Evolutionary conservation across 805 yeast species (phyloP), one percentile per base, ranked within the genome.

Genomic region (Barnettozyma sp.): DNA sequence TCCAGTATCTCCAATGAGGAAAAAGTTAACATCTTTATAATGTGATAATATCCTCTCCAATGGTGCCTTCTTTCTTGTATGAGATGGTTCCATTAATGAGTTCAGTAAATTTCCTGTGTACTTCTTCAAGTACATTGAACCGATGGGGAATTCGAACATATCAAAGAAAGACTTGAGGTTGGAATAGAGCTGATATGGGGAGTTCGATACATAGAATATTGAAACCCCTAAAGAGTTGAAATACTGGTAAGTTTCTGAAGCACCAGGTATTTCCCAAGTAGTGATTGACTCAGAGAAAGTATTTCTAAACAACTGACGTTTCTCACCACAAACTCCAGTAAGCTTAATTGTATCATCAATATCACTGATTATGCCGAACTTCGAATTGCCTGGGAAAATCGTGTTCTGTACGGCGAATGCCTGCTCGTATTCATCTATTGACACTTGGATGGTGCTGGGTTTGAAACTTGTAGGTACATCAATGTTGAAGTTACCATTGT

Each of bases 191-290:
- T 92, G 97, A 76, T 94, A 83, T 0, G 99, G 99, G 1, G 94
- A 78, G 59, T 94, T 92, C 7, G 97, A 88, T 3, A 94, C 97
- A 55, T 90, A 94, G 56, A 88, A 95, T 50, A 90, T 76, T n/a
- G 76, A 64, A 4, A 78, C 68, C 10, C 67, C 59, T 12, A 57
- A 57, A 8, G 60, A 52, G 8, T 56, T 52, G 25, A 88, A 53
- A n/a, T 62, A 59, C 7, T 65, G 63, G 51, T 74, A 85, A 87
- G 95, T 86, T 23, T 68, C 65, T 4, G 82, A 69, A 19, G 92
- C 80, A 3, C 84, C 79, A 0, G 85, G 80, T 15, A 92, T 73
- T 33, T 67, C 70, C 75, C 94, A 80, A n/a, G 70, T 73, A 5
- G 66, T 58, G 35, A 74, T 73, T 27, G 77, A 79, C 30, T 74